These are phyloP conservation scores for Metschnikowia aberdeeniae DNA, from an alignment of 805 yeast species.

Conservation along the genomic window DNA sequence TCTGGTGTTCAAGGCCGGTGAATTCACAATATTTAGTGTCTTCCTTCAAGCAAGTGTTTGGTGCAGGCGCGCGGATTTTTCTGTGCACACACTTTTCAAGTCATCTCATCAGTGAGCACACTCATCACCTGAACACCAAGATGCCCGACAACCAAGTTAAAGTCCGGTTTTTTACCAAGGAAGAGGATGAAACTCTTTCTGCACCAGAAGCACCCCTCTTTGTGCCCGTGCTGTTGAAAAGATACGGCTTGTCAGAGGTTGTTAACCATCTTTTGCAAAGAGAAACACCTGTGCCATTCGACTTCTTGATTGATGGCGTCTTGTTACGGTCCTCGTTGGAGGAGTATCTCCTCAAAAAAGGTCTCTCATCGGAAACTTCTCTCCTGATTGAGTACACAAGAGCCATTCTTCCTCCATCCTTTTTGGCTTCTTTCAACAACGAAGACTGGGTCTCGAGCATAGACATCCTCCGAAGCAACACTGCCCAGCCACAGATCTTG, in stretches of 20 bases:
- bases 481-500: constrained; percentile 52
- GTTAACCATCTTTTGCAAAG: constrained; percentile 81
- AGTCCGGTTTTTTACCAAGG: constrained; percentile 82
- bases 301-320: constrained; percentile 83
- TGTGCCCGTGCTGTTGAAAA: constrained; percentile 80
- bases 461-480: constrained; percentile 34
- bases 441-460: constrained; percentile 94
- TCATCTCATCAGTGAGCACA: constrained; percentile 8
- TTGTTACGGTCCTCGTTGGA: constrained; percentile 74
- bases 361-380: constrained; percentile 76
- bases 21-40: no score
- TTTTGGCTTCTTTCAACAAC: constrained; percentile 78
- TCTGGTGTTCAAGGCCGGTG: no score
- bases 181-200: constrained; percentile 66
- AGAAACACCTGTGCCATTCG: constrained; percentile 75
- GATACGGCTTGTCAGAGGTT: constrained; percentile 92
- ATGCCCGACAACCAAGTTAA: constrained; percentile 58
- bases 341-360: constrained; percentile 72
- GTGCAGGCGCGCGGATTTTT: constrained; percentile 3
- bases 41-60: neutral
- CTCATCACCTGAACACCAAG: neutral
- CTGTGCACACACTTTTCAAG: constrained; percentile 2
- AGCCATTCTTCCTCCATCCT: constrained; percentile 92
- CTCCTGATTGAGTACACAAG: constrained; percentile 84
- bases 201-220: constrained; percentile 75